Conservation (phyloP, 164 flowering plant species). For the Vitis labrusca region DNA sequence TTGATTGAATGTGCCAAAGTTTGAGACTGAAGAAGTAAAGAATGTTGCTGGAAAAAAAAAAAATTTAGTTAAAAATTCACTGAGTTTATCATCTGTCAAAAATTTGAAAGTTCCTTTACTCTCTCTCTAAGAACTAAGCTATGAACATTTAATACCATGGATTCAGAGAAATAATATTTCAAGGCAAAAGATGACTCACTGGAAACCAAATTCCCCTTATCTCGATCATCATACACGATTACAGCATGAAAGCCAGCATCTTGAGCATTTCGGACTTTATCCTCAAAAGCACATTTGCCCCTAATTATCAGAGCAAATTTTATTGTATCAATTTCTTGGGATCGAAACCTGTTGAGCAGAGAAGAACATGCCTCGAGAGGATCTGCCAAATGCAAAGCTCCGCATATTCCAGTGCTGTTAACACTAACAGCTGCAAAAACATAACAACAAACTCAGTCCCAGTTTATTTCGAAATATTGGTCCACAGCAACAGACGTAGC, state of each 20-base stretch:
- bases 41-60: too few species aligned
- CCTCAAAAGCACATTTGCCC: slow-evolving; percentile 55
- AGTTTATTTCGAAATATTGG: not conserved
- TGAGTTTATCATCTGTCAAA: too few species aligned
- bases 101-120: too few species aligned
- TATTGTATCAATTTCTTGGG: slow-evolving; percentile 6
- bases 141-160: too few species aligned
- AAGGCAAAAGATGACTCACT: slow-evolving; percentile 34
- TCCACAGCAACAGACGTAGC: too few species aligned
- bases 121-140: too few species aligned
- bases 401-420: slow-evolving; percentile 42
- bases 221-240: slow-evolving; percentile 45
- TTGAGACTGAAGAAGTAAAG: too few species aligned
- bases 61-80: too few species aligned
- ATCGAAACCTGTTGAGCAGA: slow-evolving; percentile 16
- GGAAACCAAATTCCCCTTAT: slow-evolving; percentile 34
- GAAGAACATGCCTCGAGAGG: slow-evolving; percentile 54
- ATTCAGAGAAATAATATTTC: too few species aligned
- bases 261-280: slow-evolving; percentile 54
- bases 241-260: slow-evolving; percentile 50
- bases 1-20: too few species aligned
- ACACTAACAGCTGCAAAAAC: slow-evolving; percentile 34
- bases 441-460: not conserved
- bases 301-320: slow-evolving; percentile 51
- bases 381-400: slow-evolving; percentile 47